Percentiles rank a stretch among this genome's conserved stretches.
Evolutionary conservation across 495 filamentous ascomycete species (phyloP).

Genomic region (Tetracladium setigerum): DNA sequence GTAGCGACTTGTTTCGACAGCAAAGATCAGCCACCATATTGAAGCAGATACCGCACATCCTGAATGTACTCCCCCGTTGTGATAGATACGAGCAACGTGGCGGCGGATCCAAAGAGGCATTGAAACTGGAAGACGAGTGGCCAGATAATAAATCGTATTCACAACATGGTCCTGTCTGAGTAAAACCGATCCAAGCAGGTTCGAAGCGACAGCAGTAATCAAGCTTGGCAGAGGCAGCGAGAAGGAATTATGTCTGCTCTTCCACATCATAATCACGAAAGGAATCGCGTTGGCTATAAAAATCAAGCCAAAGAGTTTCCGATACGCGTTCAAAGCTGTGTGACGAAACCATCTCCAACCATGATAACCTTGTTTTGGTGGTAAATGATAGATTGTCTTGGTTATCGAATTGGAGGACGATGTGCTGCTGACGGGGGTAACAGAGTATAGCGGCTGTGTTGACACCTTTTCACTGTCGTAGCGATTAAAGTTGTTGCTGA

Average conservation of each 20-base stretch:
- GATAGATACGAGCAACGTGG: constrained; percentile 52
- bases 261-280: constrained; percentile 20
- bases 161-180: constrained; percentile 58
- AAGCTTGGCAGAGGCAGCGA: constrained; percentile 22
- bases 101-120: constrained; percentile 49
- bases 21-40: constrained; percentile 55
- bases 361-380: constrained; percentile 18
- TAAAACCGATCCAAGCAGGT: constrained; percentile 34
- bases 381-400: constrained; percentile 4
- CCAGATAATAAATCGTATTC: constrained; percentile 49
- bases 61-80: constrained; percentile 61
- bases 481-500: too few species aligned
- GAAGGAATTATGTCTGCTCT: neutral
- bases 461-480: too few species aligned
- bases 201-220: constrained; percentile 32
- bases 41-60: constrained; percentile 52
- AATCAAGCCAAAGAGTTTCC: constrained; percentile 45
- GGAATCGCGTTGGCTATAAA: constrained; percentile 44
- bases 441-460: too few species aligned
- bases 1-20: constrained; percentile 36
- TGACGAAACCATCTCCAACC: constrained; percentile 19
- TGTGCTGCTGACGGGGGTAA: too few species aligned
- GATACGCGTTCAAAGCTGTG: constrained; percentile 30
- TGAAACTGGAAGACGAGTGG: constrained; percentile 44
- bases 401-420: too few species aligned